phyloP scores from a whole-genome alignment of 73 alveolate species.

The Paramecium sexaurelia region DNA sequence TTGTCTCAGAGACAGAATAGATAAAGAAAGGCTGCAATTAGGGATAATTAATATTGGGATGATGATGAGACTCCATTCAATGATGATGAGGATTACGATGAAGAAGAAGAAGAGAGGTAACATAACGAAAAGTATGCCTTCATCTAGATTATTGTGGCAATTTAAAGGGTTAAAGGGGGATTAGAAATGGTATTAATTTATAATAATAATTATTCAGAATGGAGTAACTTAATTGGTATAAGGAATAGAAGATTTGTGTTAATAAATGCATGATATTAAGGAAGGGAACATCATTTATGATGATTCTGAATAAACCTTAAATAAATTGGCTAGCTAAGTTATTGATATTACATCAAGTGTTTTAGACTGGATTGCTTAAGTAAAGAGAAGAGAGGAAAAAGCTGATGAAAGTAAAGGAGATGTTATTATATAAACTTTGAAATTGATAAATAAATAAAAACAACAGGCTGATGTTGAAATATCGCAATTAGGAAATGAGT shows the following conservation, averaged over 20 bases:
- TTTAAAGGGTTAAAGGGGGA: background rate
- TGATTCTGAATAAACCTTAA: constrained; percentile 32
- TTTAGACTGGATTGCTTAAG: constrained; percentile 42
- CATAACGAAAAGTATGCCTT: constrained; percentile 42
- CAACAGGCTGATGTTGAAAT: background rate
- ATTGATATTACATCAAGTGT: background rate
- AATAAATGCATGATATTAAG: constrained; percentile 43
- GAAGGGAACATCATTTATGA: constrained; percentile 46
- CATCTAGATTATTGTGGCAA: constrained; percentile 5
- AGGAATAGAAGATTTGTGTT: constrained; percentile 38
- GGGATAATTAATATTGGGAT: background rate
- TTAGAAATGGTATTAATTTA: constrained; percentile 9
- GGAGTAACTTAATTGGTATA: constrained; percentile 20
- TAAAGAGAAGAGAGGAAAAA: background rate
- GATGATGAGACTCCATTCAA: background rate
- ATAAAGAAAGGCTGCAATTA: constrained; percentile 10
- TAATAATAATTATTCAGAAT: background rate
- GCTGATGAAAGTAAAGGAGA: constrained; percentile 50
- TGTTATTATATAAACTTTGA: background rate
- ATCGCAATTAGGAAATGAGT: background rate
- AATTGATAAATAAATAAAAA: constrained; percentile 10
- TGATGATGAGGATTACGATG: constrained; percentile 46
- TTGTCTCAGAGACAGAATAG: constrained; percentile 5
- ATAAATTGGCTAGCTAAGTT: background rate
- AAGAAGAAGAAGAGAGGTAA: constrained; percentile 45